Conservation (phyloP, 192 early-diverging fungal species). For the Allomyces arbusculus region DNA sequence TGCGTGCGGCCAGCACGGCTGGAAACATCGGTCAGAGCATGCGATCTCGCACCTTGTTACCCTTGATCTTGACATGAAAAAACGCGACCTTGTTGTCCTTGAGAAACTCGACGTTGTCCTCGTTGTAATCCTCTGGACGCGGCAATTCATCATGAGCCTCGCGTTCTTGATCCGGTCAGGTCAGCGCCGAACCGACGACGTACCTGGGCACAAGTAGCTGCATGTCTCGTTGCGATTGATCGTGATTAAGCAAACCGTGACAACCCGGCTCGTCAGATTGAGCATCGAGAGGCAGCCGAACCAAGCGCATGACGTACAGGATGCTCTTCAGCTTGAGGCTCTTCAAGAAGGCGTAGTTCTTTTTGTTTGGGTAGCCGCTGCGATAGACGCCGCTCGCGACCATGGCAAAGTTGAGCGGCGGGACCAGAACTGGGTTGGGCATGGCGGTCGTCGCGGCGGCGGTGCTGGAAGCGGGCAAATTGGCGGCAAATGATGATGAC, state of each 20-base stretch:
- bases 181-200: conserved; percentile 3
- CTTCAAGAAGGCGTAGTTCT: conserved; percentile 75
- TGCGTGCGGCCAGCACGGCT: conserved; percentile 12
- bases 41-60: conserved; percentile 57
- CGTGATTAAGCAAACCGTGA: neutral
- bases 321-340: conserved; percentile 68
- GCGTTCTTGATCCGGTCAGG: no score
- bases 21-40: conserved; percentile 14
- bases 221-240: neutral
- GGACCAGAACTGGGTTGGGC: conserved; percentile 43
- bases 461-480: no score
- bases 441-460: no score
- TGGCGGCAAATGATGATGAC: no score
- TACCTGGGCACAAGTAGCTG: conserved; percentile 20
- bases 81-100: conserved; percentile 46
- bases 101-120: conserved; percentile 49
- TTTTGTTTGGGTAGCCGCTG: conserved; percentile 77
- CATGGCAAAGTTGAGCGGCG: conserved; percentile 88
- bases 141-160: neutral
- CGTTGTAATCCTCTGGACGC: conserved; percentile 46
- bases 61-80: conserved; percentile 59
- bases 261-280: neutral
- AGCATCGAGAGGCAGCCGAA: neutral
- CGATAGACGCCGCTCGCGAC: conserved; percentile 81
- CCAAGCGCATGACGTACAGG: conserved; percentile 34